These are phyloP conservation scores for Bipolaris zeicola DNA, from an alignment of 2,329 filamentous ascomycete species.

Conservation along the genomic window DNA sequence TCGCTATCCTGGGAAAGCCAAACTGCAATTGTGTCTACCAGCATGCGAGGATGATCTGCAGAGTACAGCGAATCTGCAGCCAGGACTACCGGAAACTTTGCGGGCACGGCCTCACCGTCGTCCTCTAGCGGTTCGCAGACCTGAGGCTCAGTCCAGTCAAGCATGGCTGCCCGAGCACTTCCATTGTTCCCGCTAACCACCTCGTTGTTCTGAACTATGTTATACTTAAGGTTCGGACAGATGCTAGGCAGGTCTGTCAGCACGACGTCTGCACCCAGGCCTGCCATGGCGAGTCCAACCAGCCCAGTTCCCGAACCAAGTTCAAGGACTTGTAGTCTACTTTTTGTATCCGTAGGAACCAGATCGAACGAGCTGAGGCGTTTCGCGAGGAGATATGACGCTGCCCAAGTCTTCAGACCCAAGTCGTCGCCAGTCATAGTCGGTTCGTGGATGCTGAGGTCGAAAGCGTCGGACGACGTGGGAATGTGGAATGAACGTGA, in stretches of 20 bases:
- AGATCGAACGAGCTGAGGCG: constrained; percentile 59
- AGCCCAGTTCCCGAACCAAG: constrained; percentile 90
- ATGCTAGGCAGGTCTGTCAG: constrained; percentile 88
- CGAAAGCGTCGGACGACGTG: constrained; percentile 46
- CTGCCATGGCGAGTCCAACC: constrained; percentile 83
- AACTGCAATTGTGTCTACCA: constrained; percentile 70
- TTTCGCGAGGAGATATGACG: constrained; percentile 82
- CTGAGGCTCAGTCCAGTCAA: constrained; percentile 75
- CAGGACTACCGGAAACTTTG: constrained; percentile 66
- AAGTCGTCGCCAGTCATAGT: constrained; percentile 85
- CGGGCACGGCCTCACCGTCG: constrained; percentile 13
- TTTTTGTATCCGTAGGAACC: not conserved
- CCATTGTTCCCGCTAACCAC: constrained; percentile 63
- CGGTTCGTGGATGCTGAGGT: constrained; percentile 80
- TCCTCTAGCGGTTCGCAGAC: constrained; percentile 42
- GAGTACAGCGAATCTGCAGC: constrained; percentile 89
- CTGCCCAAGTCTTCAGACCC: constrained; percentile 95
- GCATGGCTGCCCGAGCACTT: constrained; percentile 63
- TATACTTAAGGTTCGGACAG: constrained; percentile 77
- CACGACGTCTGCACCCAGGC: constrained; percentile 69
- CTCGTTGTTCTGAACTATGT: constrained; percentile 68
- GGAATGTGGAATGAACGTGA: constrained; percentile 66
- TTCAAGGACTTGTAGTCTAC: constrained; percentile 63
- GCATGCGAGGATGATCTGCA: constrained; percentile 75
- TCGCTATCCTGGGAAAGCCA: constrained; percentile 65